phyloP scores from a whole-genome alignment of 1,284 basidiomycete genomes.

The Volvariella volvacea region DNA sequence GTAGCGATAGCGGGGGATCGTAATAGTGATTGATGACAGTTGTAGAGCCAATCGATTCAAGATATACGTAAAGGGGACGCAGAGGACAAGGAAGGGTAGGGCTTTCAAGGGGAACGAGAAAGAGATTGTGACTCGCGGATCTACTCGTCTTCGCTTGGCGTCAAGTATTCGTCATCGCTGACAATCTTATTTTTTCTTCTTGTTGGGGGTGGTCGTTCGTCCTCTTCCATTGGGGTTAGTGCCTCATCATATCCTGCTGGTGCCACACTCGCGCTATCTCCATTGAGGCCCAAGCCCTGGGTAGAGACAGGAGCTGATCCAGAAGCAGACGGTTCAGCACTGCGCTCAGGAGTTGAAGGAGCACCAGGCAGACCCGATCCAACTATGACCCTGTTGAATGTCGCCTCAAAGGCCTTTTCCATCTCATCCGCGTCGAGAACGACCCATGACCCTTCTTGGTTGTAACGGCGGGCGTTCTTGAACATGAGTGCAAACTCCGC shows the following conservation, averaged over 20 bases:
- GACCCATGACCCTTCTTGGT: slow-evolving; percentile 87
- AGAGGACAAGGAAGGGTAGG: too few relatives aligned
- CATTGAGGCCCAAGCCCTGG: slow-evolving; percentile 20
- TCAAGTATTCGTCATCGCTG: slow-evolving; percentile 72
- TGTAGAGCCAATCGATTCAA: too few relatives aligned
- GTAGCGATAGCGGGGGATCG: too few relatives aligned
- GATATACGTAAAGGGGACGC: too few relatives aligned
- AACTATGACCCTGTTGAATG: slow-evolving; percentile 50
- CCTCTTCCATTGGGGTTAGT: slow-evolving; percentile 73
- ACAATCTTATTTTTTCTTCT: slow-evolving; percentile 57
- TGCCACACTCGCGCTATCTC: background rate
- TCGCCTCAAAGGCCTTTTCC: slow-evolving; percentile 75
- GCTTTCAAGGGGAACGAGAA: too few relatives aligned
- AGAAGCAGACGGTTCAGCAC: slow-evolving; percentile 19
- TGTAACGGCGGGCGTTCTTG: slow-evolving; percentile 87
- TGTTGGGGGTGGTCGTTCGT: slow-evolving; percentile 50
- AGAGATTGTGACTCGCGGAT: too few relatives aligned
- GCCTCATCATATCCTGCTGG: slow-evolving; percentile 57
- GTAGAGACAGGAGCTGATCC: too few relatives aligned
- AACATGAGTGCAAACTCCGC: slow-evolving; percentile 90
- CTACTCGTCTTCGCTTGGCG: slow-evolving; percentile 55
- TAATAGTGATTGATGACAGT: too few relatives aligned
- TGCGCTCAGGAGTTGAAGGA: slow-evolving; percentile 25
- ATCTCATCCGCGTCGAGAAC: slow-evolving; percentile 91
- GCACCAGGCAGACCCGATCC: slow-evolving; percentile 74